Evolutionary conservation across 2,329 filamentous ascomycete species (phyloP).

Genomic region (Akanthomyces uredinophilus): DNA sequence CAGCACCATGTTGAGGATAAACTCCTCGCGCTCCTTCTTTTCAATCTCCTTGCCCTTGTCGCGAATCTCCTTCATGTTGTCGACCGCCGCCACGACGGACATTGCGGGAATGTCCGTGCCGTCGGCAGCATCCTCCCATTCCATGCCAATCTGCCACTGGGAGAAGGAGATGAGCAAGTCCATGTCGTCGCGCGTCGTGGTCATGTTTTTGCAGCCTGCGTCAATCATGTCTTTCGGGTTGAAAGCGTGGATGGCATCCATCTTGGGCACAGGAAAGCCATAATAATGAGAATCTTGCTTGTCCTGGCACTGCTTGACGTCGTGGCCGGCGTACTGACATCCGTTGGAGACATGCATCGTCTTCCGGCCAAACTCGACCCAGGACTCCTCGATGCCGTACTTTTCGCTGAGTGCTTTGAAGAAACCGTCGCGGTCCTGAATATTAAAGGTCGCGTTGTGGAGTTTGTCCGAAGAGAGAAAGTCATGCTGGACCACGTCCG

Average conservation of each 20-base stretch:
- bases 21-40: conserved; percentile 17
- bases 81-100: conserved; percentile 19
- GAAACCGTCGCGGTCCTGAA: conserved; percentile 19
- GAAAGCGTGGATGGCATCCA: conserved; percentile 15
- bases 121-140: neutral
- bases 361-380: conserved; percentile 16
- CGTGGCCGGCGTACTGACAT: conserved; percentile 14
- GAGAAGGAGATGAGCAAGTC: neutral
- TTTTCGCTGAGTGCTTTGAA: conserved; percentile 18
- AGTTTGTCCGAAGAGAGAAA: neutral
- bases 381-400: conserved; percentile 9
- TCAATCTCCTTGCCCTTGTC: conserved; percentile 22
- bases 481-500: neutral
- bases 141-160: neutral
- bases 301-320: conserved; percentile 14
- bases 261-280: conserved; percentile 16
- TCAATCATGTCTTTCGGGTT: conserved; percentile 22
- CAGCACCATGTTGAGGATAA: conserved; percentile 32
- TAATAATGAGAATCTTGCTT: conserved; percentile 15
- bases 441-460: neutral
- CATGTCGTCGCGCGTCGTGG: neutral
- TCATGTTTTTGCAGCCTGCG: conserved; percentile 15
- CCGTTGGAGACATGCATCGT: conserved; percentile 11
- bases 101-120: neutral
- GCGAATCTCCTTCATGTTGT: conserved; percentile 24